Conservation (phyloP, 345 rosid species). For the Salix dunnii region DNA sequence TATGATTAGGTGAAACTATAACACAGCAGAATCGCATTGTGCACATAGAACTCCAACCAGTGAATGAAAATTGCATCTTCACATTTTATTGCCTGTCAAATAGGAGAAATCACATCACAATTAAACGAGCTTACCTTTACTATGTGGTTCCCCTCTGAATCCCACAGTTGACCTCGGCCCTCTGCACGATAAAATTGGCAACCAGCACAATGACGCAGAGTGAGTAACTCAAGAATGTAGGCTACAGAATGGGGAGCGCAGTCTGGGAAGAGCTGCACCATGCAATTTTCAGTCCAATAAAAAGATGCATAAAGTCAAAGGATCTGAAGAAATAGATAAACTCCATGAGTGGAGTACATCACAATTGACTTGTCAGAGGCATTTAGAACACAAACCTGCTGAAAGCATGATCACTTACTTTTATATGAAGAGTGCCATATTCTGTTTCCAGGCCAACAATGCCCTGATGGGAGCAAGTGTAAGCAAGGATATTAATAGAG, state of each 20-base stretch:
- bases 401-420: constrained; percentile 45
- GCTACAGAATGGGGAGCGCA: constrained; percentile 86
- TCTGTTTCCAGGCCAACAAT: constrained; percentile 77
- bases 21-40: not conserved
- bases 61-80: not conserved
- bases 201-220: constrained; percentile 76
- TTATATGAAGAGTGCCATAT: constrained; percentile 70
- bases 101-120: not conserved
- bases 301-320: not conserved
- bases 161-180: constrained; percentile 72
- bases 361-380: not conserved
- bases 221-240: constrained; percentile 77
- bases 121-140: constrained; percentile 43
- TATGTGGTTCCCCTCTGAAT: constrained; percentile 74
- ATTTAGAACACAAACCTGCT: not conserved
- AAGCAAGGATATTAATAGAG: constrained; percentile 4
- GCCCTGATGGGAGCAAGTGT: constrained; percentile 45
- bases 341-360: not conserved
- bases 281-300: not conserved
- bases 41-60: not conserved
- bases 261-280: constrained; percentile 82
- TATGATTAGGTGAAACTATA: not conserved
- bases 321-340: not conserved
- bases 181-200: constrained; percentile 90
- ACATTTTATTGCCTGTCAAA: not conserved